Evolutionary conservation across 2,329 filamentous ascomycete genomes (phyloP), one percentile per base, ranked within the genome.

Genomic region (Colletotrichum truncatum): DNA sequence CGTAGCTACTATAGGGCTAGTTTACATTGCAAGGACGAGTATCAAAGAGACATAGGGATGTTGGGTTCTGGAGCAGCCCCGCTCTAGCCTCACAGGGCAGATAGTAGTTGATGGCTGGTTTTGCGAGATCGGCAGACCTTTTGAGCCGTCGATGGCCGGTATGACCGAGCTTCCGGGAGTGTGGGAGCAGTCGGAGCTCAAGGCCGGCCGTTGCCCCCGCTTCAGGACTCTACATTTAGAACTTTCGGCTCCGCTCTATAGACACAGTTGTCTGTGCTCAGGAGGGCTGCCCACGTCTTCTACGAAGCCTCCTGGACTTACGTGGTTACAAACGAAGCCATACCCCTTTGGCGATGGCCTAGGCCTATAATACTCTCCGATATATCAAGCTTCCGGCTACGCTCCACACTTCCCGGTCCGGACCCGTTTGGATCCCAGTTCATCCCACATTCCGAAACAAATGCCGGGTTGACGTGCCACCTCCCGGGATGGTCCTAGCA

Each of bases 381-480:
- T 61, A 14, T 6, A 61, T 61, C 21, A 43, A 64, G 36, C 45
- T 45, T 36, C 45, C 60, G 38, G 26, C 9, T 36, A 6, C 18
- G 36, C 16, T n/a, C 53, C 45, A 51, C 45, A 64, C 11, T 18
- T 58, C 60, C 25, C 39, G 36, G 30, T 3, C 11, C 26, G n/a
- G n/a, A n/a, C 51, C 21, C 49, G 18, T 30, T 10, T 21, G 43
- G 9, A 12, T 4, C 25, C 41, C 34, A 7, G 41, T 45, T 61
- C 28, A 53, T 65, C 48, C 62, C 56, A 62, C 56, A 65, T 65
- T 18, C 49, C 41, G 41, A 54, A 54, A 59, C 48, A 55, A 52
- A 10, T 21, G 41, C 21, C 26, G n/a, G n/a, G 12, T 30, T 55
- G 41, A 55, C 49, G 34, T 41, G 28, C 30, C 11, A 21, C 25